A percentile compares a stretch with the other conserved stretches of the same genome.
Conservation (phyloP, 148 eudicot species). For the Arctostaphylos glauca region DNA sequence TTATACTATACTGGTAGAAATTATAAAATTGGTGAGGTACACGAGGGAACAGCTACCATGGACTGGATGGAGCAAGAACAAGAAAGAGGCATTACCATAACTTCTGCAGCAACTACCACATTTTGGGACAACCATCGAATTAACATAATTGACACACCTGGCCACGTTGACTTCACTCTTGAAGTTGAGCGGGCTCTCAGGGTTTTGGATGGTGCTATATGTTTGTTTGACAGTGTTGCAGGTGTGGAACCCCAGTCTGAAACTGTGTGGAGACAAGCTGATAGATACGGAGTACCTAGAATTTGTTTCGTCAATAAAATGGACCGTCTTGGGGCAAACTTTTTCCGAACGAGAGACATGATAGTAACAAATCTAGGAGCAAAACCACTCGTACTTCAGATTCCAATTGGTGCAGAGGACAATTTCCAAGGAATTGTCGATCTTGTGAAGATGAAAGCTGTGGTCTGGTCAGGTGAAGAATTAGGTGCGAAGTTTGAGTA, state of each 20-base stretch:
- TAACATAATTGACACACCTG: constrained; percentile 99
- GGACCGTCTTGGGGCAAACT: constrained; percentile 98
- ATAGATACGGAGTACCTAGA: constrained; percentile 96
- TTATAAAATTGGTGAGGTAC: constrained; percentile 98
- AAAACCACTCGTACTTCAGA: constrained; percentile 79
- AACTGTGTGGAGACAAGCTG: constrained; percentile 99
- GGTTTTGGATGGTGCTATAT: constrained; percentile 96
- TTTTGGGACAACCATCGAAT: constrained; percentile 92
- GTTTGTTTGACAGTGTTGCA: constrained; percentile 98
- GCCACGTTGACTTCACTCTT: constrained; percentile 98
- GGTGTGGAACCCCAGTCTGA: constrained; percentile 99
- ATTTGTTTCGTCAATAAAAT: constrained; percentile 96
- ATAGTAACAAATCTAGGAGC: constrained; percentile 93
- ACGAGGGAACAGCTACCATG: constrained; percentile 99
- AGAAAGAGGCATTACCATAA: constrained; percentile 97
- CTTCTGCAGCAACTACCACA: constrained; percentile 98
- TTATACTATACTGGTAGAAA: constrained; percentile 91
- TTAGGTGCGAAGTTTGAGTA: constrained; percentile 82
- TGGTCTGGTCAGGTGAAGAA: constrained; percentile 94
- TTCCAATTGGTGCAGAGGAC: constrained; percentile 95
- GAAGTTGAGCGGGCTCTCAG: constrained; percentile 99
- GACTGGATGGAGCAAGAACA: constrained; percentile 99
- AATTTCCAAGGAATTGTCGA: constrained; percentile 75
- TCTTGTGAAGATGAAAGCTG: constrained; percentile 86
- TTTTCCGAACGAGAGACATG: constrained; percentile 94